A percentile compares a stretch with the other conserved stretches of the same genome.
These are phyloP conservation scores for Phytophthora colocasiae DNA, from an alignment of 352 stramenopile species.

Conservation along the genomic window DNA sequence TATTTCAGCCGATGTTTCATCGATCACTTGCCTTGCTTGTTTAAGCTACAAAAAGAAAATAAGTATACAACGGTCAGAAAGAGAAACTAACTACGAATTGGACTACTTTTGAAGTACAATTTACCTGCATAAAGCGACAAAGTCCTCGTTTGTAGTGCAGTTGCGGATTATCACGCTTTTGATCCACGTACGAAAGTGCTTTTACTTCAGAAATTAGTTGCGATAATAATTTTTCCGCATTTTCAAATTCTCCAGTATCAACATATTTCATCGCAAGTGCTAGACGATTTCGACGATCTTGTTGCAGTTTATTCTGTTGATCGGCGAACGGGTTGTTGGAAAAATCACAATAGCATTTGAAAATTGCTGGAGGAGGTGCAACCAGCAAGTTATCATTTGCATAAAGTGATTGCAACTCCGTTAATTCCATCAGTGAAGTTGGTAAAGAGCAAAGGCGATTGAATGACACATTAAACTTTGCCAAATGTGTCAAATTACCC, in stretches of 20 bases:
- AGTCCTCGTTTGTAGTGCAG: conserved; percentile 54
- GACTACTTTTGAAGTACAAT: not conserved
- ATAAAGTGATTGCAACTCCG: conserved; percentile 45
- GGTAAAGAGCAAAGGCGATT: conserved; percentile 58
- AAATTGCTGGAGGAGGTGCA: conserved; percentile 35
- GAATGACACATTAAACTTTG: conserved; percentile 52
- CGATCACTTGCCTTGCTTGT: conserved; percentile 24
- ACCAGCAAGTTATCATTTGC: conserved; percentile 59
- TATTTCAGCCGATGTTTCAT: conserved; percentile 26
- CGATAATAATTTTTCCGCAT: conserved; percentile 42
- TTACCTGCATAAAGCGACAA: conserved; percentile 54
- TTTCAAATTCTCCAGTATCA: conserved; percentile 30
- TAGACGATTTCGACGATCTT: conserved; percentile 21
- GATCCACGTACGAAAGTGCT: conserved; percentile 22
- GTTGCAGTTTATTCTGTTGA: conserved; percentile 19
- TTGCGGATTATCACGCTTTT: conserved; percentile 29
- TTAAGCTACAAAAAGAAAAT: conserved; percentile 16
- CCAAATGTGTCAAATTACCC: conserved; percentile 42
- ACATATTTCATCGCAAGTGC: conserved; percentile 43
- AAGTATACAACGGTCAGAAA: not conserved
- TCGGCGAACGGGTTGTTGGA: conserved; percentile 72
- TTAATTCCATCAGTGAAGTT: conserved; percentile 54
- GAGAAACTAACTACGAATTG: not conserved
- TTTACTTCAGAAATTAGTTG: conserved; percentile 34
- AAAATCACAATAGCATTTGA: conserved; percentile 55